Percentiles rank a stretch among this genome's conserved stretches.
phyloP scores from a whole-genome alignment of 306 rosid species.

The Betula pendula region DNA sequence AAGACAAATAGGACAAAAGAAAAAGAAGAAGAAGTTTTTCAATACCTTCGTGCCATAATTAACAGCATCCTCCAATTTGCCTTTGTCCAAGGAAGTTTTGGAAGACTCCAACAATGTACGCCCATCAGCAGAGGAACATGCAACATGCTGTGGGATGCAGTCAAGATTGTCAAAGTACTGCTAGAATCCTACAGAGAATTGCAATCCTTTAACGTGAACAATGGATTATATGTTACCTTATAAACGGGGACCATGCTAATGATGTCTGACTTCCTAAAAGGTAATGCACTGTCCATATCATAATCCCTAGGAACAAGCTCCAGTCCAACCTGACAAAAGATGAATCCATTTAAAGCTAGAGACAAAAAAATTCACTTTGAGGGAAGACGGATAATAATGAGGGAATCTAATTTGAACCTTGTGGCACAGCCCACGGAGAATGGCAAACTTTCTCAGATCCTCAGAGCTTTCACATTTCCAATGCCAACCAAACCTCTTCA shows the following conservation, averaged over 20 bases:
- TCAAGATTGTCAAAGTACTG: slow-evolving; percentile 25
- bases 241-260: slow-evolving; percentile 93
- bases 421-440: slow-evolving; percentile 94
- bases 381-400: slow-evolving; percentile 4
- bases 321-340: slow-evolving; percentile 82
- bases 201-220: not conserved
- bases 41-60: slow-evolving; percentile 92
- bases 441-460: slow-evolving; percentile 81
- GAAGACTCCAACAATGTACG: slow-evolving; percentile 95
- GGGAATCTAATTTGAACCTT: slow-evolving; percentile 54
- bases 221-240: slow-evolving; percentile 52
- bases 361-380: slow-evolving; percentile 13
- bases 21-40: slow-evolving; percentile 10
- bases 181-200: slow-evolving; percentile 15
- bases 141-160: slow-evolving; percentile 68
- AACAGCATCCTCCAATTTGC: slow-evolving; percentile 98
- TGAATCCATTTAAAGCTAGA: slow-evolving; percentile 15
- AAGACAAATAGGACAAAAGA: not conserved
- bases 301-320: slow-evolving; percentile 94
- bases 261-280: slow-evolving; percentile 76
- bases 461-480: slow-evolving; percentile 66
- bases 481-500: slow-evolving; percentile 83
- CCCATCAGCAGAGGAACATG: slow-evolving; percentile 98
- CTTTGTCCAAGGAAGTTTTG: slow-evolving; percentile 94
- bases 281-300: slow-evolving; percentile 69